These are phyloP conservation scores for Pyrenophora tritici-repentis DNA, from an alignment of 2,329 filamentous ascomycete species.

Conservation along the genomic window DNA sequence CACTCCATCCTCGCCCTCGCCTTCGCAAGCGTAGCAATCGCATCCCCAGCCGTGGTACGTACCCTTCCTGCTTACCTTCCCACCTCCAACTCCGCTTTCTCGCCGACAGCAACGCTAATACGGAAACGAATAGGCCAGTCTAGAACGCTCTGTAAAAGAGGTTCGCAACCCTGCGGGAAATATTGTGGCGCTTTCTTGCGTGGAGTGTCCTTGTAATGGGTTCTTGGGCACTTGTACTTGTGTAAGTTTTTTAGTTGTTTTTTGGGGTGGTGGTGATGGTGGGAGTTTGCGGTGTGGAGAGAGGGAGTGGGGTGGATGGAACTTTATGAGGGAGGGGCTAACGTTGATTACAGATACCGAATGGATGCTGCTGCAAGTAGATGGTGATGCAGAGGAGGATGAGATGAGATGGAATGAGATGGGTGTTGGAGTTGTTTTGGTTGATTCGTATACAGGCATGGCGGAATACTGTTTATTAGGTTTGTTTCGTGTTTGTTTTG, in stretches of 20 bases:
- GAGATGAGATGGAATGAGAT: too few relatives aligned
- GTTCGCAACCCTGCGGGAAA: constrained; percentile 20
- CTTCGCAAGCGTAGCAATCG: constrained; percentile 24
- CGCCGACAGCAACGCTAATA: too few relatives aligned
- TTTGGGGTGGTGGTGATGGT: too few relatives aligned
- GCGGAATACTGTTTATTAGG: neutral
- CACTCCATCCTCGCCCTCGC: constrained; percentile 26
- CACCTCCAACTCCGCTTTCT: neutral
- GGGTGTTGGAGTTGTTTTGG: neutral
- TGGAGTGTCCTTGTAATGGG: constrained; percentile 34
- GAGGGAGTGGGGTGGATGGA: too few relatives aligned
- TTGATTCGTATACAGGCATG: neutral
- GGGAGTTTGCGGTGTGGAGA: too few relatives aligned
- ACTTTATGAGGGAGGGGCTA: too few relatives aligned
- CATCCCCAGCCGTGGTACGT: constrained; percentile 35
- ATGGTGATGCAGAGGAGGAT: neutral
- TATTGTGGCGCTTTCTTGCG: constrained; percentile 15
- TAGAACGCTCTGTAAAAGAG: constrained; percentile 27
- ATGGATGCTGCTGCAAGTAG: constrained; percentile 38
- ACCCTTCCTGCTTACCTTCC: neutral
- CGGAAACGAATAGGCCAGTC: constrained; percentile 26
- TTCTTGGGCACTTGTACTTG: constrained; percentile 30
- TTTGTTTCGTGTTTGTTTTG: too few relatives aligned
- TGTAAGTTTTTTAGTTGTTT: too few relatives aligned
- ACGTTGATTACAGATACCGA: constrained; percentile 23